Percentiles rank a stretch among this genome's conserved stretches.
phyloP scores from a whole-genome alignment of 225 moss, liverwort and hornwort species.

The Anthoceros angustus region DNA sequence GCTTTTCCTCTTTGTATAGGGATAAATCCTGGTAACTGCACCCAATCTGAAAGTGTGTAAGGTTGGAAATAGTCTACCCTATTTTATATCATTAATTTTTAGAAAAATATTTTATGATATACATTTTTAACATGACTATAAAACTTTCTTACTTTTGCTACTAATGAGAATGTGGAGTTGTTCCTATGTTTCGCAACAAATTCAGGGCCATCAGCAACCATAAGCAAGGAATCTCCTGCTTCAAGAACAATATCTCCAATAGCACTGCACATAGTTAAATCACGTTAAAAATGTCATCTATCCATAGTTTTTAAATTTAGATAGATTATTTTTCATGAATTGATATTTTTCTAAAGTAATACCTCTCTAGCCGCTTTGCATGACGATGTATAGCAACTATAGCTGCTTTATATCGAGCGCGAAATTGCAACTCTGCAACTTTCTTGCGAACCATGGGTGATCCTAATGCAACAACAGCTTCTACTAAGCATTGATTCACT shows the following conservation, averaged over 20 bases:
- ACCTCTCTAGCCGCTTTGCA: slow-evolving; percentile 46
- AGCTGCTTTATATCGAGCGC: slow-evolving; percentile 51
- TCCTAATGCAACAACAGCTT: slow-evolving; percentile 68
- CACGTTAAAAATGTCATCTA: neutral
- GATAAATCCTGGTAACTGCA: slow-evolving; percentile 74
- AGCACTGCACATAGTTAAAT: slow-evolving; percentile 24
- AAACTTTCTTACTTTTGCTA: slow-evolving; percentile 42
- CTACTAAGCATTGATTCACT: slow-evolving; percentile 57
- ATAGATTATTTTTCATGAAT: neutral
- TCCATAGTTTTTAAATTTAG: neutral
- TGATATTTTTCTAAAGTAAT: slow-evolving; percentile 3
- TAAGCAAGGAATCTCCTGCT: slow-evolving; percentile 73
- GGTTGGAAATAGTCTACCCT: neutral
- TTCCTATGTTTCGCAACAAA: slow-evolving; percentile 69
- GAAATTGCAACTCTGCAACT: slow-evolving; percentile 54
- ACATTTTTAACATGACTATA: neutral
- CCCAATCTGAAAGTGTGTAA: neutral
- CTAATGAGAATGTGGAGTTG: slow-evolving; percentile 76
- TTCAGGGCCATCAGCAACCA: slow-evolving; percentile 62
- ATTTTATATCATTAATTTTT: neutral
- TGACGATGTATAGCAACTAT: slow-evolving; percentile 79
- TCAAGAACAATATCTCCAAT: slow-evolving; percentile 56
- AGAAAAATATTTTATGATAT: neutral
- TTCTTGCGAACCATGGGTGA: slow-evolving; percentile 64
- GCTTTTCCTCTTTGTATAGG: slow-evolving; percentile 66